These are phyloP conservation scores for Elymus sibiricus DNA, from an alignment of 176 grass and related monocot genomes.

Conservation along the genomic window DNA sequence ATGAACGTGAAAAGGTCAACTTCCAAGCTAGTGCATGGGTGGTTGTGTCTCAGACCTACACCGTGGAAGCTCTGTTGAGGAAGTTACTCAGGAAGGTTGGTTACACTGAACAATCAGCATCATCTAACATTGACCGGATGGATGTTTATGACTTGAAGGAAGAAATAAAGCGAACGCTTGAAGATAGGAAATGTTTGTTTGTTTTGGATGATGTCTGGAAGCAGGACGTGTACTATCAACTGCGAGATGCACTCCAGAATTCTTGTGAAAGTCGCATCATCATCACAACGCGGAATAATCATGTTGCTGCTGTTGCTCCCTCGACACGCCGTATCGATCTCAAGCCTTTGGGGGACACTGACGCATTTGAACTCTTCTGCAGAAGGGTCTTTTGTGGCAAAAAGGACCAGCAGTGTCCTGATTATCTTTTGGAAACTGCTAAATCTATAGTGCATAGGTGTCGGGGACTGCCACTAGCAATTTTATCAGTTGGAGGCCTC, in stretches of 20 bases:
- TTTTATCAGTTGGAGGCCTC: conserved; percentile 32
- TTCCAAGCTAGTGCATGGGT: not conserved
- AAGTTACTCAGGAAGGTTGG: conserved; percentile 1
- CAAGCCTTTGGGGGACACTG: not conserved
- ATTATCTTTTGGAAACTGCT: not conserved
- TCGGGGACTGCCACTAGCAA: conserved; percentile 26
- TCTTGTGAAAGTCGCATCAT: conserved; percentile 24
- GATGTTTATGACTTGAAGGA: not conserved
- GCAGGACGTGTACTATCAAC: conserved; percentile 21
- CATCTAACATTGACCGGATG: not conserved
- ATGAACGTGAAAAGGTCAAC: conserved; percentile 23
- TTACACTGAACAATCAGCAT: not conserved
- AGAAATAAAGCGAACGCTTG: not conserved
- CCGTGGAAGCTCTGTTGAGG: conserved; percentile 2
- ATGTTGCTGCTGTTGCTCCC: conserved; percentile 31
- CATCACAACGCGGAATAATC: conserved; percentile 43
- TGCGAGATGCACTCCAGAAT: conserved; percentile 31
- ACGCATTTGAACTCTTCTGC: conserved; percentile 11
- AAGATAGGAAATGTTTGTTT: conserved; percentile 34
- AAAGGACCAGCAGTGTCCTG: conserved; percentile 21
- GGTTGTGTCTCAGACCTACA: conserved; percentile 15
- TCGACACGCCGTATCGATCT: not conserved
- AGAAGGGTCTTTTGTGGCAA: conserved; percentile 7
- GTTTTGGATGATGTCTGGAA: conserved; percentile 64
- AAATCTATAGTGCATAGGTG: conserved; percentile 39